Evolutionary conservation across 768 basidiomycete genomes (phyloP).

Genomic region (Xanthoconium stramineum): DNA sequence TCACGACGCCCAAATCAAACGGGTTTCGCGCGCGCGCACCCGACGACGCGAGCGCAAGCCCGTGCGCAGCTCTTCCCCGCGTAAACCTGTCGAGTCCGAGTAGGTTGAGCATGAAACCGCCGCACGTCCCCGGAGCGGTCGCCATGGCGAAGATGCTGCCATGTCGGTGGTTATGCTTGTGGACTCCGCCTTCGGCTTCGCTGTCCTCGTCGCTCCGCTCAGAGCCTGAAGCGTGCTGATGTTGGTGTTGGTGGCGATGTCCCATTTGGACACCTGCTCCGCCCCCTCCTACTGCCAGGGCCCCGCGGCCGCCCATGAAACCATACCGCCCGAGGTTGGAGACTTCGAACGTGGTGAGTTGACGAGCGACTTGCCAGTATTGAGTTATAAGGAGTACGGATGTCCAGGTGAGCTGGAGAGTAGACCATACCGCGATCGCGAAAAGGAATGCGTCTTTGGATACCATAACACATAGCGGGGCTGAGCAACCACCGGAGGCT

Average conservation of each 20-base stretch:
- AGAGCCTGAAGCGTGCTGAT: conserved; percentile 30
- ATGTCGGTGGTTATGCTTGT: conserved; percentile 46
- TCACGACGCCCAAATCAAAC: conserved; percentile 77
- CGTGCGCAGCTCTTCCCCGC: conserved; percentile 82
- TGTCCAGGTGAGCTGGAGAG: conserved; percentile 96
- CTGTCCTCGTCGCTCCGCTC: conserved; percentile 48
- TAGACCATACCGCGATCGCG: conserved; percentile 78
- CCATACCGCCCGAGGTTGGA: conserved; percentile 94
- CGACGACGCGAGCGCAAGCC: conserved; percentile 63
- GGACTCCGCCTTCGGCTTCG: conserved; percentile 30
- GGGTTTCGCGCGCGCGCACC: conserved; percentile 75
- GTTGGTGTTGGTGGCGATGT: conserved; percentile 49
- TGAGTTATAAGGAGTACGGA: conserved; percentile 81
- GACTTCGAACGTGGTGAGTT: conserved; percentile 96
- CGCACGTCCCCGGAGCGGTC: conserved; percentile 33
- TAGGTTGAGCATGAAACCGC: conserved; percentile 79
- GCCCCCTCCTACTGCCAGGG: conserved; percentile 52
- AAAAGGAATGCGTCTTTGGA: conserved; percentile 81
- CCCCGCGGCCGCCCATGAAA: conserved; percentile 92
- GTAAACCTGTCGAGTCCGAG: conserved; percentile 95
- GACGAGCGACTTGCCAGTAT: conserved; percentile 86
- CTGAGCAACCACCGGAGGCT: conserved; percentile 18
- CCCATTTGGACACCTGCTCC: conserved; percentile 73
- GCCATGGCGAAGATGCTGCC: conserved; percentile 34
- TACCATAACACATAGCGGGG: conserved; percentile 62